A percentile compares a stretch with the other conserved stretches of the same genome.
These are phyloP conservation scores for Asclepias syriaca DNA, from an alignment of 257 asterid species.

Conservation along the genomic window DNA sequence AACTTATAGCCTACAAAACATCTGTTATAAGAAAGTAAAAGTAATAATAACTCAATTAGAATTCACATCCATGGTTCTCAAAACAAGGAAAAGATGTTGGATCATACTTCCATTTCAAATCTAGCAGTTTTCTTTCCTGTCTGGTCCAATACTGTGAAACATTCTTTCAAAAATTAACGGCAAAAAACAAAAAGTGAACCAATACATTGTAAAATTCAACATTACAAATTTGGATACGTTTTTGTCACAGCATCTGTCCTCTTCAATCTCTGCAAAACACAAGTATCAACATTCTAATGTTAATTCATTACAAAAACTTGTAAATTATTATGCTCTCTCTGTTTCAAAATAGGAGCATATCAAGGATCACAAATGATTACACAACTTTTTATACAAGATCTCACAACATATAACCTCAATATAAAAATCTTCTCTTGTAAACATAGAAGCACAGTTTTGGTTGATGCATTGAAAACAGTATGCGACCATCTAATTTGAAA, in stretches of 20 bases:
- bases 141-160: neutral
- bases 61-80: neutral
- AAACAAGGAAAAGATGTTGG: neutral
- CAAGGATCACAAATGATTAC: no score
- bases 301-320: neutral
- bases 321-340: neutral
- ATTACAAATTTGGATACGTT: neutral
- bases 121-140: neutral
- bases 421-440: no score
- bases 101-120: no score
- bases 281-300: neutral
- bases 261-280: neutral
- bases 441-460: no score
- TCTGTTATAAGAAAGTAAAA: no score
- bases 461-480: no score
- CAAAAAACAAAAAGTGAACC: neutral
- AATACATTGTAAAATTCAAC: neutral
- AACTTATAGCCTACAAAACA: no score
- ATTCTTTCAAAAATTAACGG: neutral
- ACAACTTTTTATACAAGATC: no score
- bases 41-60: neutral
- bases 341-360: no score
- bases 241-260: neutral
- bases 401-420: no score
- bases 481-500: no score